Conservation (phyloP, 1,284 basidiomycete species). For the Apiotrichum gracile region DNA sequence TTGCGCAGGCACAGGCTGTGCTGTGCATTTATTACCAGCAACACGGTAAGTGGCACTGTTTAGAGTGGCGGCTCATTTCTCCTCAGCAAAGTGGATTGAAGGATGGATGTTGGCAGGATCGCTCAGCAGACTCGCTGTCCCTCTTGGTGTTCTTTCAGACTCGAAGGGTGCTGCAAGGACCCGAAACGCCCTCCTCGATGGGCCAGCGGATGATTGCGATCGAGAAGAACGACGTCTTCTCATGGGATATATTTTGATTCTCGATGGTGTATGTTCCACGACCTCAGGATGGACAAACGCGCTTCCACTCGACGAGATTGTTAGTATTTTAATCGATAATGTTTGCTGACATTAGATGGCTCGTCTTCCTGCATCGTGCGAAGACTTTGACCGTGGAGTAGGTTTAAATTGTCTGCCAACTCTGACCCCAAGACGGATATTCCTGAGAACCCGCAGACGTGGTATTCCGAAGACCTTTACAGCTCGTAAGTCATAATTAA, state of each 20-base stretch:
- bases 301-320: slow-evolving; percentile 30
- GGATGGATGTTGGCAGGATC: slow-evolving; percentile 31
- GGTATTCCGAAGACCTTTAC: slow-evolving; percentile 29
- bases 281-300: slow-evolving; percentile 31
- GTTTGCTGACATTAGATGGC: slow-evolving; percentile 11
- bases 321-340: slow-evolving; percentile 13
- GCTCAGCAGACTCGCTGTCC: slow-evolving; percentile 19
- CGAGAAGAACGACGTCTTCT: slow-evolving; percentile 31
- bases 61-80: not conserved
- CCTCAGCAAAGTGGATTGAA: slow-evolving; percentile 29
- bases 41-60: slow-evolving; percentile 11
- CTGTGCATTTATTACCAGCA: slow-evolving; percentile 25
- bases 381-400: slow-evolving; percentile 24
- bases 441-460: slow-evolving; percentile 33
- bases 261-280: slow-evolving; percentile 20
- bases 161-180: not conserved
- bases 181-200: slow-evolving; percentile 18
- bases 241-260: slow-evolving; percentile 21
- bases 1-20: slow-evolving; percentile 27
- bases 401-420: not conserved
- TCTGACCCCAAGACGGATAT: slow-evolving; percentile 13
- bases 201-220: slow-evolving; percentile 26
- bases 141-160: slow-evolving; percentile 28
- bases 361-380: slow-evolving; percentile 23
- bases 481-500: slow-evolving; percentile 17